Base-by-base conservation (phyloP, 2,329 filamentous ascomycete species). In the Trichoderma arundinaceum region DNA sequence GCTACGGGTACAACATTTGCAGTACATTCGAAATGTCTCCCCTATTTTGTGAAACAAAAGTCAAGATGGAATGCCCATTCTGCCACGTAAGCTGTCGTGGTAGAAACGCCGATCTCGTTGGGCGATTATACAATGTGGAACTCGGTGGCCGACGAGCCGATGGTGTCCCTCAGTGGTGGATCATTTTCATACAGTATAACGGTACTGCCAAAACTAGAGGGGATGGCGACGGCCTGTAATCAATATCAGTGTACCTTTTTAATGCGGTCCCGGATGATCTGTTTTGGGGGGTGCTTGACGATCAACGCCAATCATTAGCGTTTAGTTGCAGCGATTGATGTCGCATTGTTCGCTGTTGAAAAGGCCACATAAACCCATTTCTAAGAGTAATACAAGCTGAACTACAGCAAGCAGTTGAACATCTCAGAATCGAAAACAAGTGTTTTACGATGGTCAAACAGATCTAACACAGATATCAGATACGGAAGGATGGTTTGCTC, bases 111-210 rank as follows among this genome's bases (percentile, higher is more conserved):
- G 58, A 61, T 61, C 58, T 60, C 57, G 19, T 52, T 32, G 46
- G n/a, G 13, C 35, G 35, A n/a, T 38, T 19, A 52, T 51, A 61
- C 35, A 61, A 46, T 52, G 46, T 32, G 58, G 58, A 61, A 61
- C 35, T 61, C 46, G 35, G 46, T 51, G 35, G 44, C 58, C 58
- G 46, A 61, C 58, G 46, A 51, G 19, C 58, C 58, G 58, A 15
- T 7, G 28, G 41, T 38, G 22, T 41, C 52, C 52, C 46, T 61
- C 19, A 15, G 32, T 15, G n/a, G 38, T 61, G 58, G 58, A 61
- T 43, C 46, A 19, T 43, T 39, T 15, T 17, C 19, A 61, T 52
- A 46, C 22, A 58, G 41, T 32, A 44, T 5, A 41, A 15, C 15
- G 44, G 15, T 19, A 38, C 13, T 19, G 33, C 8, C 22, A 17